Base-by-base conservation (phyloP, 2,329 filamentous ascomycete species). In the Canariomyces notabilis region DNA sequence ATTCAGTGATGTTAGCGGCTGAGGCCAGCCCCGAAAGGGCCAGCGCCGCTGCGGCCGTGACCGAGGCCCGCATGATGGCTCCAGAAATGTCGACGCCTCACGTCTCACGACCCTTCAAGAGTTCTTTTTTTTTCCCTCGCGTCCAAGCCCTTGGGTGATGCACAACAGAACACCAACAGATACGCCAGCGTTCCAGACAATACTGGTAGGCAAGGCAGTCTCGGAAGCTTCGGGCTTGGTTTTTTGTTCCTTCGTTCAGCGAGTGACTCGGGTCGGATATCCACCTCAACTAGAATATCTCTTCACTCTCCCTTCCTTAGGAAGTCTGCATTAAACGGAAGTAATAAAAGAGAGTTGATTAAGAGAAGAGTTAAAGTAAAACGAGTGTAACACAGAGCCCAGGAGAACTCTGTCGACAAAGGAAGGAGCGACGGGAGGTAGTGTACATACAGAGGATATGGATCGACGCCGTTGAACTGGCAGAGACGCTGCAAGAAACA, bases 1-100 rank as follows among this genome's bases (percentile, higher is more conserved):
- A 80, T 33, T 59, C 56, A 1, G 57, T 55, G 33, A 51, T 37
- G 34, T 55, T 47, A 38, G 71, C 82, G 20, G 76, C 82, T 52
- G 82, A 45, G 32, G 45, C 37, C 22, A 57, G 43, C 51, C 55
- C 53, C 20, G 59, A 42, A 19, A 61, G 53, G 49, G 54, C 54
- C 50, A 60, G 32, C 36, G 48, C 52, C 15, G 57, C 47, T 38
- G 56, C 58, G 20, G 50, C 41, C 40, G 53, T 31, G 43, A 51
- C 26, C 31, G 55, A 55, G 15, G 50, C 5, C 26, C 50, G 47
- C 56, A 58, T 58, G 18, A 15, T 49, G 36, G 26, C 23, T 8
- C 31, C 18, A 19, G 14, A 21, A 14, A 37, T 9, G 8, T 16
- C 11, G 22, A 29, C 26, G 7, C n/a, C n/a, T n/a, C n/a, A 29